These are phyloP conservation scores for Fraxinus nigra DNA, from an alignment of 305 asterid species.

Conservation along the genomic window DNA sequence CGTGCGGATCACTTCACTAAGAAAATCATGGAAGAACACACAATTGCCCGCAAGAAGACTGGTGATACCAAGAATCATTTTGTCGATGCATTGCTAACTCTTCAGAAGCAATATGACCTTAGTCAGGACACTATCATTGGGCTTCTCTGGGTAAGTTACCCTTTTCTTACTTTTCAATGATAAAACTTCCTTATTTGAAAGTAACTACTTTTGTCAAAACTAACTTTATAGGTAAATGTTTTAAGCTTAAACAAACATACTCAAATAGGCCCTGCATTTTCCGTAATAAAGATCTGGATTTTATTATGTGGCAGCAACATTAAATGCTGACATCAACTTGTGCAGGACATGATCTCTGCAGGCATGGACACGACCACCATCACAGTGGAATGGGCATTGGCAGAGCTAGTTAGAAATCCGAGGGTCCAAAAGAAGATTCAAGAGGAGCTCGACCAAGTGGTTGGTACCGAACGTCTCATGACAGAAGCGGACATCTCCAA, in stretches of 20 bases:
- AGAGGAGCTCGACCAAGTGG: constrained; percentile 34
- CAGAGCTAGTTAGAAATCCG: constrained; percentile 35
- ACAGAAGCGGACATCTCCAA: constrained; percentile 27
- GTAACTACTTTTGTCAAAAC: not conserved
- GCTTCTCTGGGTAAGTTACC: constrained; percentile 30
- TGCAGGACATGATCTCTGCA: constrained; percentile 40
- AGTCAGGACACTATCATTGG: constrained; percentile 29
- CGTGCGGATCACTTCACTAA: constrained; percentile 28
- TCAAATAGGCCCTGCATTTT: not conserved
- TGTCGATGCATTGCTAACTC: constrained; percentile 32
- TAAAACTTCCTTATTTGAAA: not conserved
- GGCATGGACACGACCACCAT: constrained; percentile 40
- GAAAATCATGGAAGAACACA: constrained; percentile 32
- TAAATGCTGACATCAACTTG: not conserved
- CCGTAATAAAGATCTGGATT: not conserved
- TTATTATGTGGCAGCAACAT: not conserved
- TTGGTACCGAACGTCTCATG: constrained; percentile 25
- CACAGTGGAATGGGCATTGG: constrained; percentile 38
- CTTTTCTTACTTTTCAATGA: not conserved
- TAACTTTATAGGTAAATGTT: not conserved
- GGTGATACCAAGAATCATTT: constrained; percentile 34
- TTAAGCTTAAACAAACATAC: not conserved
- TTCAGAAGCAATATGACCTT: constrained; percentile 32
- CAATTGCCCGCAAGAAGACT: constrained; percentile 27
- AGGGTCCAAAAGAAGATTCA: constrained; percentile 35